Base-by-base conservation (phyloP, 768 basidiomycete genomes). In the Mycena indigotica region DNA sequence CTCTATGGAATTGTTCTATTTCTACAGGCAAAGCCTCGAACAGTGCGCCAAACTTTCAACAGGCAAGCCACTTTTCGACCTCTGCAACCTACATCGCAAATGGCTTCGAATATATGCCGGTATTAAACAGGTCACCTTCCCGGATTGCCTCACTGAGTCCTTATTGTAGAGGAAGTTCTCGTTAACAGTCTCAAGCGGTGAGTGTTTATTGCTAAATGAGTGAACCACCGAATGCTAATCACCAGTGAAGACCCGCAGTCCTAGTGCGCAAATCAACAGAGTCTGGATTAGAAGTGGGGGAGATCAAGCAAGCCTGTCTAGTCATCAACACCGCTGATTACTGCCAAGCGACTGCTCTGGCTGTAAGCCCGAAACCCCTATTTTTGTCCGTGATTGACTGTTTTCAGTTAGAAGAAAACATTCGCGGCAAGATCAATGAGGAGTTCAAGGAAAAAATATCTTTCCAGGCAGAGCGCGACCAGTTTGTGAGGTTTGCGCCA, bases 271-370 rank as follows among this genome's bases (percentile, higher is more conserved):
- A 82, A 65, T 98, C 95, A 1, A 77, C 77, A 19, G 96, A 99
- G 49, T 83, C 84, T 4, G 84, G 89, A n/a, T 82, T 86, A 28
- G 95, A 97, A 68, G 60, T 82, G 6, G 78, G 78, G 3, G 88
- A 95, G 57, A 71, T 98, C 28, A 86, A 84, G 65, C 91, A 90
- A 60, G 86, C 91, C 0, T 95, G 93, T 68, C 76, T 93, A n/a
- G 74, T 96, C 24, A 87, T 99, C 67, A 98, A 99, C 67, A 99
- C 97, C 0, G 96, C 95, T 1, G 95, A 98, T 68, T 99, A 98
- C 69, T 99, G 97, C 67, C 91, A 95, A 61, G 85, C 84, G 1
- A 99, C 96, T 2, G 92, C 95, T 1, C 67, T 85, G 19, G 93
- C 97, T 83, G 95, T 89, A 65, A 10, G 77, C 45, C 5, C n/a